Evolutionary conservation across 345 rosid genomes (phyloP).

Genomic region (Moricandia moricandioides): DNA sequence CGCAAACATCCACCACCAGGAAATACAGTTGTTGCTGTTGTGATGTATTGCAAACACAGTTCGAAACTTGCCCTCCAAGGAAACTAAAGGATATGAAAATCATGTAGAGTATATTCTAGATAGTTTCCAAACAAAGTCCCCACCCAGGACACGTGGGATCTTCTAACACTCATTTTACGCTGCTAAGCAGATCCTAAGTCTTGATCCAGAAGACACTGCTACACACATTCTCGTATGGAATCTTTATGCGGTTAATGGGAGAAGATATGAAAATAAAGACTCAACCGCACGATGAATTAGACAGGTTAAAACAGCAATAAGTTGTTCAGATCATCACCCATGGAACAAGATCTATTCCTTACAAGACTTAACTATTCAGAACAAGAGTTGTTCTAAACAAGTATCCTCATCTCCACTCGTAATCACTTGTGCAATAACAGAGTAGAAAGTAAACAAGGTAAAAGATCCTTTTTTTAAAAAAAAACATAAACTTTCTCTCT

Average conservation of each 20-base stretch:
- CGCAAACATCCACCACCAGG: no score
- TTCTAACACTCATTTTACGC: no score
- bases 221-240: conserved; percentile 45
- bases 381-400: neutral
- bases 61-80: no score
- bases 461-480: conserved; percentile 3
- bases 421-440: conserved; percentile 13
- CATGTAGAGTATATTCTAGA: no score
- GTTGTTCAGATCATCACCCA: conserved; percentile 25
- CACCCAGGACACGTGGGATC: no score
- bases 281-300: no score
- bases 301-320: no score
- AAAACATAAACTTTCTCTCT: conserved; percentile 11
- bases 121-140: no score
- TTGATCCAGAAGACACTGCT: conserved; percentile 58
- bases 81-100: no score
- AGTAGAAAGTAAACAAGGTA: conserved; percentile 1
- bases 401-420: conserved; percentile 13
- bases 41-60: no score
- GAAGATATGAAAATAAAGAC: no score
- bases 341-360: conserved; percentile 14
- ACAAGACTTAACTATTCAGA: conserved; percentile 14
- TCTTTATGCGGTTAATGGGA: neutral
- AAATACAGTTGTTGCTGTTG: no score
- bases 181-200: conserved; percentile 56